These are phyloP conservation scores for Pyricularia sp. DNA, from an alignment of 2,329 filamentous ascomycete genomes.

Conservation along the genomic window DNA sequence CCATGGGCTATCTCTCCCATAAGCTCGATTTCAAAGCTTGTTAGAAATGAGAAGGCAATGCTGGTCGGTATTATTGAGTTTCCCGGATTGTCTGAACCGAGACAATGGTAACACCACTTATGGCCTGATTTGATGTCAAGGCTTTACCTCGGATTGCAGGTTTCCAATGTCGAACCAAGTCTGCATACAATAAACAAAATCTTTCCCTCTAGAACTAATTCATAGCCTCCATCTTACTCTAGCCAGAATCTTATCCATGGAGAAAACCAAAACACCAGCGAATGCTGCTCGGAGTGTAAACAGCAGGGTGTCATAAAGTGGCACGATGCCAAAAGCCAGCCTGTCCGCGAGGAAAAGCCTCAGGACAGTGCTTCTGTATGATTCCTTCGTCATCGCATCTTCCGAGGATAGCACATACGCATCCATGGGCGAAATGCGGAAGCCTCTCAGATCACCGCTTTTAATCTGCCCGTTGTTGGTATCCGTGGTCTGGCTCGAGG, in stretches of 20 bases:
- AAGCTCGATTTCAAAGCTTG: background rate
- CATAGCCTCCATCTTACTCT: background rate
- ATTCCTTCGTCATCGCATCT: conserved; percentile 15
- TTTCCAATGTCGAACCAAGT: background rate
- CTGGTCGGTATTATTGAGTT: background rate
- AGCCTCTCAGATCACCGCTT: conserved; percentile 33
- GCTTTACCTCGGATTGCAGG: no score
- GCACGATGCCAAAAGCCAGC: conserved; percentile 25
- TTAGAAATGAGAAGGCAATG: background rate
- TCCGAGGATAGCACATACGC: conserved; percentile 31
- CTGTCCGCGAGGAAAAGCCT: conserved; percentile 35
- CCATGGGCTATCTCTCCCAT: background rate
- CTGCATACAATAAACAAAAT: background rate
- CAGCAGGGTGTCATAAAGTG: conserved; percentile 22
- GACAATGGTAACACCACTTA: background rate
- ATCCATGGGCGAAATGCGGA: conserved; percentile 42
- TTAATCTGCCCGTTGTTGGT: background rate
- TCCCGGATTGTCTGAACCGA: background rate
- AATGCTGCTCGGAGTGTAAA: conserved; percentile 19
- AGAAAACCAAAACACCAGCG: background rate
- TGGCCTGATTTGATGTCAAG: background rate
- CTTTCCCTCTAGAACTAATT: background rate
- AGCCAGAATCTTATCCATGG: background rate
- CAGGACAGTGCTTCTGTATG: conserved; percentile 28
- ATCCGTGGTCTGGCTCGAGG: conserved; percentile 8